Conservation (phyloP, 148 eudicot species). For the Fagopyrum tataricum region DNA sequence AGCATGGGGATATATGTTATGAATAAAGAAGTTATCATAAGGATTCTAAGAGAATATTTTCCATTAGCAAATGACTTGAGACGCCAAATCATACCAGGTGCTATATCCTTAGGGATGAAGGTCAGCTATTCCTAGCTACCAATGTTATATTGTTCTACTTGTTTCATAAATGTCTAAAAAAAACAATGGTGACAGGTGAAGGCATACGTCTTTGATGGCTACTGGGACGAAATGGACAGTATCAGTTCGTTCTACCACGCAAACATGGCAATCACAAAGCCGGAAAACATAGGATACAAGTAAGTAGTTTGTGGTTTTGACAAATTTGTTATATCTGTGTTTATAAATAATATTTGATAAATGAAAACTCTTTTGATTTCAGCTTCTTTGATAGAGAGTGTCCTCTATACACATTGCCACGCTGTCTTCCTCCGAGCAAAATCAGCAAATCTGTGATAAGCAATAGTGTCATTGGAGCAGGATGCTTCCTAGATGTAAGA, state of each 20-base stretch:
- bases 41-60: constrained; percentile 40
- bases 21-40: constrained; percentile 42
- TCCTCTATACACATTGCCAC: constrained; percentile 68
- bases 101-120: constrained; percentile 79
- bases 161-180: background rate
- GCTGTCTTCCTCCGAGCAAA: constrained; percentile 55
- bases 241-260: constrained; percentile 56
- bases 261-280: constrained; percentile 54
- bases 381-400: constrained; percentile 52
- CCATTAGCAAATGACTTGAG: constrained; percentile 53
- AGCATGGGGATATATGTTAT: constrained; percentile 82
- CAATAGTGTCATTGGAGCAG: constrained; percentile 65
- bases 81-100: constrained; percentile 63
- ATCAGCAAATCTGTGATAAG: constrained; percentile 48
- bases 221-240: constrained; percentile 79
- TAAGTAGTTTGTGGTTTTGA: too few relatives aligned
- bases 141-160: too few relatives aligned
- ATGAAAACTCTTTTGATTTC: too few relatives aligned
- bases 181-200: constrained; percentile 36
- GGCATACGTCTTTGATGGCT: constrained; percentile 55
- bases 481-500: constrained; percentile 69
- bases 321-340: too few relatives aligned
- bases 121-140: constrained; percentile 21
- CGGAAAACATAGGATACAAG: constrained; percentile 36
- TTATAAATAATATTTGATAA: too few relatives aligned